Evolutionary conservation across 768 basidiomycete species (phyloP).

Genomic region (Macrolepiota dolichaula): DNA sequence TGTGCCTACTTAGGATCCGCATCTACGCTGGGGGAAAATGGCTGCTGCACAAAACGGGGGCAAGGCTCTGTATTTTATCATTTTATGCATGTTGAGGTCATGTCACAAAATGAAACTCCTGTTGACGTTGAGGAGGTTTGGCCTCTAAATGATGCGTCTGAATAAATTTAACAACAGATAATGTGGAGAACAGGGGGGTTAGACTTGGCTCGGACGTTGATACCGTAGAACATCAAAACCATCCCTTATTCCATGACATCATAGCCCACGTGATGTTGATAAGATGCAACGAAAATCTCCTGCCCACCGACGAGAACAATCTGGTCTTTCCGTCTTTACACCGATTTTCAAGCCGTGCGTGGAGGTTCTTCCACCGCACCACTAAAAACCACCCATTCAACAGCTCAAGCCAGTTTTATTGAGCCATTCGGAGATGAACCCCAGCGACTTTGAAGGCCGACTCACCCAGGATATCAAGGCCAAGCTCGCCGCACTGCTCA

Average conservation of each 20-base stretch:
- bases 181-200: too few species aligned
- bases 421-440: neutral
- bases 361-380: neutral
- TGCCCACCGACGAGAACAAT: neutral
- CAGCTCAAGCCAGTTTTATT: too few species aligned
- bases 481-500: conserved; percentile 22
- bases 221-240: too few species aligned
- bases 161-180: too few species aligned
- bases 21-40: neutral
- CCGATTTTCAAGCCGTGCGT: neutral
- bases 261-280: conserved; percentile 6
- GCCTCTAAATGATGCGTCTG: neutral
- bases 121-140: neutral
- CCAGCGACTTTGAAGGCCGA: conserved; percentile 14
- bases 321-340: neutral
- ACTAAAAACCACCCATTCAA: too few species aligned
- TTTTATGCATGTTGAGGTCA: neutral
- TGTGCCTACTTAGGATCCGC: neutral
- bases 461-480: conserved; percentile 23
- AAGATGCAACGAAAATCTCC: neutral
- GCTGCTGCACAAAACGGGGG: neutral
- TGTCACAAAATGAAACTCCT: neutral
- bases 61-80: neutral
- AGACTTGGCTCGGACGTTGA: too few species aligned
- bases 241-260: neutral